Conservation (phyloP, 2,329 filamentous ascomycete species). For the Aspergillus sp. region DNA sequence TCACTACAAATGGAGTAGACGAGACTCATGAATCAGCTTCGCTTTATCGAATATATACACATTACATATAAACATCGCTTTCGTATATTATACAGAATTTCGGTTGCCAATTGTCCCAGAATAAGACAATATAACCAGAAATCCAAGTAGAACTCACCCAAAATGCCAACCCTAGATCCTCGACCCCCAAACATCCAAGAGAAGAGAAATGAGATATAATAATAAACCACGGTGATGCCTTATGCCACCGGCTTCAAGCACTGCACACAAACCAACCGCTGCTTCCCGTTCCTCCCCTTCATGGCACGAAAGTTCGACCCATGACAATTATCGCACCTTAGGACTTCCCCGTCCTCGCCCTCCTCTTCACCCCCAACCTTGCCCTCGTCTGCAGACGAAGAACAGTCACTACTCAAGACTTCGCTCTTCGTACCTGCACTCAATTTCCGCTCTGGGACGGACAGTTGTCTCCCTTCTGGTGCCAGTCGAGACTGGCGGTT, state of each 20-base stretch:
- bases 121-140: too few relatives aligned
- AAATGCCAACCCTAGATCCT: too few relatives aligned
- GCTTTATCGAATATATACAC: too few relatives aligned
- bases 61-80: too few relatives aligned
- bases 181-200: too few relatives aligned
- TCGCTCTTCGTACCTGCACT: slow-evolving; percentile 42
- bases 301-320: slow-evolving; percentile 56
- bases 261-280: slow-evolving; percentile 53
- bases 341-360: slow-evolving; percentile 41
- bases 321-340: slow-evolving; percentile 52
- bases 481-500: slow-evolving; percentile 11
- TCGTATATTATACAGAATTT: too few relatives aligned
- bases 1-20: too few relatives aligned
- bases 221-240: neutral
- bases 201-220: neutral
- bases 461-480: slow-evolving; percentile 10
- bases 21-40: too few relatives aligned
- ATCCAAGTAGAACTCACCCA: too few relatives aligned
- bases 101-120: too few relatives aligned
- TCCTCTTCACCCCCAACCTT: slow-evolving; percentile 30
- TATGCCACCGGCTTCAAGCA: slow-evolving; percentile 32
- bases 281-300: slow-evolving; percentile 44
- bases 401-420: slow-evolving; percentile 49
- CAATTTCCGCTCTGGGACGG: slow-evolving; percentile 23
- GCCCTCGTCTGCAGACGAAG: slow-evolving; percentile 32